Evolutionary conservation across 2,329 filamentous ascomycete species (phyloP), one percentile per base, ranked within the genome.

Genomic region (Claviceps citrina): DNA sequence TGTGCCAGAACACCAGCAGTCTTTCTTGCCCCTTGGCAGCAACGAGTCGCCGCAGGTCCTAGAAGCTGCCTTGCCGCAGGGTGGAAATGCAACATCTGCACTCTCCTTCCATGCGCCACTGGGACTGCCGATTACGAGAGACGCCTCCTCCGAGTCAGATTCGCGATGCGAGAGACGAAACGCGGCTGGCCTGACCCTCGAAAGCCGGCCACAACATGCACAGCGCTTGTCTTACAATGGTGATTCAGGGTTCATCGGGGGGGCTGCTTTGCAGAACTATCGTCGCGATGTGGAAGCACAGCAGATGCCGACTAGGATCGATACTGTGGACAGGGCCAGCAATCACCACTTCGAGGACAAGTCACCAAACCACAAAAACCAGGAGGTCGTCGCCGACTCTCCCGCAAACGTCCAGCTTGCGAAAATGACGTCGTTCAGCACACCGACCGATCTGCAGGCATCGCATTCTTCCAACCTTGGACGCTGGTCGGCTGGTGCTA

Each of bases 231-330:
- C 63, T 38, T 61, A 55, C 37, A 56, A 54, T 41, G 53, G 54
- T 6, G 58, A 61, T 19, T 61, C 63, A 1, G 61, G 66, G 10
- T 76, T 76, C 48, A 67, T 76, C 37, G 71, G 72, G 13, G 72
- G 72, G 3, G 54, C 71, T 10, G 69, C 71, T 3, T 53, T 75
- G 43, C 59, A 62, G 46, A 72, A 74, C 35, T 67, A 68, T 34
- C 64, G 64, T 16, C 61, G 64, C 32, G 63, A 61, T 13, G 44
- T 54, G 28, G 49, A 54, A 31, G 47, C 42, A 16, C 37, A 41
- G 24, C 39, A 46, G 7, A 30, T 15, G 26, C 27, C 36, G 42
- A 16, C 36, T 20, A 27, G 39, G 28, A 10, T 36, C n/a, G 43
- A 38, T 13, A 19, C 13, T 31, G 13, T 22, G 20, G 40, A 42